Evolutionary conservation across 345 rosid genomes (phyloP).

Genomic region (Aegle marmelos): DNA sequence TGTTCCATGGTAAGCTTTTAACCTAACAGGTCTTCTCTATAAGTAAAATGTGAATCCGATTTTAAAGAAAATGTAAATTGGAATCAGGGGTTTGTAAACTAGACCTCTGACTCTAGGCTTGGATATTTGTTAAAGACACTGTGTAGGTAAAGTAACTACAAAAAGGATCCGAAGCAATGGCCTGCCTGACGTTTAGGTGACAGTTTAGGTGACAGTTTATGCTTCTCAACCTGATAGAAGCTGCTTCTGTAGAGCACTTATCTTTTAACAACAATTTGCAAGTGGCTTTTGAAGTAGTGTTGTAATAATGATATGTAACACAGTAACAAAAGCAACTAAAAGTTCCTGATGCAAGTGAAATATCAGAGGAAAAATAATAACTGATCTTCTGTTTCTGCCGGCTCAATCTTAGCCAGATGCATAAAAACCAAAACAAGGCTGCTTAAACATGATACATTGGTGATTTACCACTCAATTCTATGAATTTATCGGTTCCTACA

Average conservation of each 20-base stretch:
- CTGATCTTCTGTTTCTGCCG: neutral
- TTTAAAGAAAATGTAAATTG: too few relatives aligned
- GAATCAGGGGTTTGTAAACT: too few relatives aligned
- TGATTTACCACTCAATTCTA: neutral
- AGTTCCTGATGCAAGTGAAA: neutral
- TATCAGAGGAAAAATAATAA: neutral
- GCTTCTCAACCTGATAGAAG: neutral
- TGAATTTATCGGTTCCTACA: conserved; percentile 5
- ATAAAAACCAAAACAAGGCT: neutral
- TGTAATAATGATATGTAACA: neutral
- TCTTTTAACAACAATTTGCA: neutral
- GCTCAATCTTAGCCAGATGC: neutral
- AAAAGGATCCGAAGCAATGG: too few relatives aligned
- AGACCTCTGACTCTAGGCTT: too few relatives aligned
- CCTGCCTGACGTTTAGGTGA: neutral
- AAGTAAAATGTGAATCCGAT: neutral
- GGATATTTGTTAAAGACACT: too few relatives aligned
- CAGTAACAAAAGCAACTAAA: neutral
- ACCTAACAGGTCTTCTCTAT: too few relatives aligned
- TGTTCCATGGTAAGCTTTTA: too few relatives aligned
- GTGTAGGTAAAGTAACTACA: too few relatives aligned
- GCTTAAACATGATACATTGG: neutral
- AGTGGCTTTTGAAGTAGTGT: neutral
- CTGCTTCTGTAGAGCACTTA: neutral
- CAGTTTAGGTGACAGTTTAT: neutral